These are phyloP conservation scores for Pythium periplocum DNA, from an alignment of 352 stramenopile species.

Conservation along the genomic window DNA sequence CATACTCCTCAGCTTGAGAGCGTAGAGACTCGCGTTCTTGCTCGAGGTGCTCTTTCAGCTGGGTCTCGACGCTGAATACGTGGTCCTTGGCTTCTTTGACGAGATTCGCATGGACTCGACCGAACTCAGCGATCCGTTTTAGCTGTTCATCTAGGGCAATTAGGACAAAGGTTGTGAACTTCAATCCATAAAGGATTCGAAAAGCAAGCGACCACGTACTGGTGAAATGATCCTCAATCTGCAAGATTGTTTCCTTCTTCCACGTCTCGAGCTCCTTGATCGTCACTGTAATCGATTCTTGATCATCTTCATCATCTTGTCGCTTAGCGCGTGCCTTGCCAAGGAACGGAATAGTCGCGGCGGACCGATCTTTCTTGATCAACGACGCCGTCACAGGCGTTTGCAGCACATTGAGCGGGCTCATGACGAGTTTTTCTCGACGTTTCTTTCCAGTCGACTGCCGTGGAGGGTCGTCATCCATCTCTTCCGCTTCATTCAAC, in stretches of 20 bases:
- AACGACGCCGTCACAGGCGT: no score
- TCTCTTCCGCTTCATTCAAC: no score
- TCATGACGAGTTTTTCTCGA: no score
- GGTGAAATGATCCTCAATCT: conserved; percentile 63
- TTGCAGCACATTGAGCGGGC: no score
- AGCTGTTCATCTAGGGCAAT: conserved; percentile 53
- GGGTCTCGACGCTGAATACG: conserved; percentile 50
- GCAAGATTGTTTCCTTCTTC: conserved; percentile 50
- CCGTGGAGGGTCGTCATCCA: no score
- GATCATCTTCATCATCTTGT: background rate
- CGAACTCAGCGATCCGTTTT: conserved; percentile 75
- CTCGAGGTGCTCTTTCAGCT: conserved; percentile 45
- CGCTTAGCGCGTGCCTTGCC: no score
- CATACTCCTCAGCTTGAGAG: conserved; percentile 44
- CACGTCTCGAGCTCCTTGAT: conserved; percentile 46
- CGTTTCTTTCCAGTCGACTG: no score
- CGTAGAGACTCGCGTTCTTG: conserved; percentile 35
- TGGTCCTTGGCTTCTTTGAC: conserved; percentile 64
- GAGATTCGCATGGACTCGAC: conserved; percentile 57
- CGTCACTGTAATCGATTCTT: conserved; percentile 36
- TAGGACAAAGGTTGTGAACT: background rate
- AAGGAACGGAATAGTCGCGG: no score
- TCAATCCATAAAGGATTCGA: background rate
- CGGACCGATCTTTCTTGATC: no score
- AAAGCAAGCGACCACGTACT: conserved; percentile 28